These are phyloP conservation scores for Daldinia loculata DNA, from an alignment of 495 filamentous ascomycete genomes.

Conservation along the genomic window DNA sequence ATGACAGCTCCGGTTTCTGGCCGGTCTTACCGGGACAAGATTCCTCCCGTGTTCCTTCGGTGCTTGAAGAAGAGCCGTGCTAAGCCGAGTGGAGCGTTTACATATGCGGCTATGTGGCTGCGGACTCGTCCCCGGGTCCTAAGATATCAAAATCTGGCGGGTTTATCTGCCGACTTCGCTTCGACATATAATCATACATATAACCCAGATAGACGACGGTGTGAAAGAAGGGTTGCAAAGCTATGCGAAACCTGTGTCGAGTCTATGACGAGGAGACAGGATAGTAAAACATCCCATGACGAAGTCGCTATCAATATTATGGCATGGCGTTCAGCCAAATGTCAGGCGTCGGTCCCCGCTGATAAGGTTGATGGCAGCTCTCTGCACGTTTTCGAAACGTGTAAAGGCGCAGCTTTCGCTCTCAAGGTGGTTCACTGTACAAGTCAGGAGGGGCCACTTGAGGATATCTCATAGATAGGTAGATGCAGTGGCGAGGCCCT, in stretches of 20 bases:
- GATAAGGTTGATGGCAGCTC: slow-evolving; percentile 18
- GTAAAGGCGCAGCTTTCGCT: slow-evolving; percentile 51
- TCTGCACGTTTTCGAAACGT: slow-evolving; percentile 53
- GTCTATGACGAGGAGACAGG: not conserved
- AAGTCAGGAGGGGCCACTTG: not conserved
- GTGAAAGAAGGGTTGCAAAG: too few species aligned
- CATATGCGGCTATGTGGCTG: not conserved
- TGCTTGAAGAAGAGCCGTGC: slow-evolving; percentile 14
- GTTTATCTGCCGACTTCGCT: not conserved
- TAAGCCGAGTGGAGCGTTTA: slow-evolving; percentile 10
- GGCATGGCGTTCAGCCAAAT: slow-evolving; percentile 3
- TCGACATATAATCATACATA: not conserved
- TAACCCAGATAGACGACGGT: not conserved
- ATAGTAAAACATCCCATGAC: not conserved
- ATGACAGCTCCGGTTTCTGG: not conserved
- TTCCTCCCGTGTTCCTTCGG: not conserved
- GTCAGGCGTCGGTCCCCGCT: slow-evolving; percentile 31
- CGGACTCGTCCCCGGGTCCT: not conserved
- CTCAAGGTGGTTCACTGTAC: slow-evolving; percentile 60
- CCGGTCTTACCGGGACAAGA: not conserved
- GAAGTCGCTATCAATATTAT: not conserved
- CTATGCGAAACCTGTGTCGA: not conserved
- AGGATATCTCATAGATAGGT: not conserved
- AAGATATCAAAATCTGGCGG: not conserved
- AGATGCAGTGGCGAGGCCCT: not conserved